Conservation (phyloP, 768 basidiomycete species). For the Lentinula sp. region DNA sequence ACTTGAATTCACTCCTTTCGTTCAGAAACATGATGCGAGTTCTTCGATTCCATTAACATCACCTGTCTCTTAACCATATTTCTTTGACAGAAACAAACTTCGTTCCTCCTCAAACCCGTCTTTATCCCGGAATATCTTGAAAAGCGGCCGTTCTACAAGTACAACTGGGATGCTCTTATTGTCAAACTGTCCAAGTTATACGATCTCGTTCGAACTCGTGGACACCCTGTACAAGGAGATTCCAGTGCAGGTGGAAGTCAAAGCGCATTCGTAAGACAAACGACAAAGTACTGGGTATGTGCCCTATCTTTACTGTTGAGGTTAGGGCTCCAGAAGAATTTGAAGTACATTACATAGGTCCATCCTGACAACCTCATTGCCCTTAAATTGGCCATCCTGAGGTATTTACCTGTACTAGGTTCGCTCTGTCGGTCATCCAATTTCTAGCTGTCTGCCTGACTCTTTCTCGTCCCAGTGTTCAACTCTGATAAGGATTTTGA, state of each 20-base stretch:
- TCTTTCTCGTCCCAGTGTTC: constrained; percentile 54
- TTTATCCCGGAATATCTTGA: constrained; percentile 92
- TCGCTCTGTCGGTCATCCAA: neutral
- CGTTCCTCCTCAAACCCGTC: constrained; percentile 69
- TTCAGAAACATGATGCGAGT: constrained; percentile 87
- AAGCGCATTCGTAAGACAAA: constrained; percentile 97
- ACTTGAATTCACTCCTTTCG: constrained; percentile 3
- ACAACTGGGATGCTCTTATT: constrained; percentile 93
- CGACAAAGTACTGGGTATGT: constrained; percentile 96
- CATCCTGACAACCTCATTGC: constrained; percentile 94
- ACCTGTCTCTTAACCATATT: constrained; percentile 8
- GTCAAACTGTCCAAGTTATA: constrained; percentile 94
- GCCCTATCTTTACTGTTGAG: neutral
- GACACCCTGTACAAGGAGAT: constrained; percentile 92
- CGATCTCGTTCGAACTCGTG: constrained; percentile 91
- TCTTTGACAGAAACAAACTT: constrained; percentile 81
- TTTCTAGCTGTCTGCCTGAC: neutral
- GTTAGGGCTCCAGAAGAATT: neutral
- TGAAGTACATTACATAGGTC: constrained; percentile 30
- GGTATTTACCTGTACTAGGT: constrained; percentile 93
- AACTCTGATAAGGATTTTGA: constrained; percentile 93
- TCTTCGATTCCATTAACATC: neutral
- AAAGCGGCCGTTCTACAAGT: constrained; percentile 93
- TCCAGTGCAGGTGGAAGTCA: constrained; percentile 91
- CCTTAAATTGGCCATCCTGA: constrained; percentile 87